Evolutionary conservation across 306 rosid species (phyloP), one percentile per base, ranked within the genome.

Genomic region (Psophocarpus tetragonolobus): DNA sequence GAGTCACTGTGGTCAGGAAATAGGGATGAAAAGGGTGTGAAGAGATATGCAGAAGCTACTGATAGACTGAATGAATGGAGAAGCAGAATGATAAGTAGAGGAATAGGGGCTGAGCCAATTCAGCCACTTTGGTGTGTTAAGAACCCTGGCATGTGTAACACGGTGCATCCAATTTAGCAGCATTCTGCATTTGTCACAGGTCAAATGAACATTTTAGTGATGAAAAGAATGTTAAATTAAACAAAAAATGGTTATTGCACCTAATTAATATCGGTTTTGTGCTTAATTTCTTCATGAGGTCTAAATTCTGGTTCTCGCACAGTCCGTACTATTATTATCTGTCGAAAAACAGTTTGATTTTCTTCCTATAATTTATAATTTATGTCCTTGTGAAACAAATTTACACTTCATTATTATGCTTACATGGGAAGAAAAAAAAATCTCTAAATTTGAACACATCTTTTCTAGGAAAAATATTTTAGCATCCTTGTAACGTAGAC

Each of bases 1-100:
- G 95, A 94, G 87, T 24, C 96, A 0, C 62, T 92, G 73, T 94
- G 98, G 98, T 92, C 96, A 0, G 97, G 97, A 3, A 94, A 94
- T 71, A 80, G 80, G 2, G 93, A 94, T 4, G 87, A 85, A 39
- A 89, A 8, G 0, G 92, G 97, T 21, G 4, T 18, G 86, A 90
- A 86, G 82, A 85, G 98, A 60, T 88, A 38, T 51, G 95, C 84
- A 0, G 93, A 89, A 74, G 98, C 94, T 24, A 94, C 92, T 0
- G 97, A 92, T 70, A 75, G 97, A 64, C 29, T 94, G 84, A 92
- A 83, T 78, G 97, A 94, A 78, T 94, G 98, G 97, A 84, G 98
- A 83, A 75, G 74, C 72, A 83, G 97, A 85, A 90, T 89, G 88
- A 91, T 92, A 6, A 82, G 38, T 14, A 92, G 97, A 75, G 97